These are phyloP conservation scores for Lactarius vividus DNA, from an alignment of 768 basidiomycete species.

Conservation along the genomic window DNA sequence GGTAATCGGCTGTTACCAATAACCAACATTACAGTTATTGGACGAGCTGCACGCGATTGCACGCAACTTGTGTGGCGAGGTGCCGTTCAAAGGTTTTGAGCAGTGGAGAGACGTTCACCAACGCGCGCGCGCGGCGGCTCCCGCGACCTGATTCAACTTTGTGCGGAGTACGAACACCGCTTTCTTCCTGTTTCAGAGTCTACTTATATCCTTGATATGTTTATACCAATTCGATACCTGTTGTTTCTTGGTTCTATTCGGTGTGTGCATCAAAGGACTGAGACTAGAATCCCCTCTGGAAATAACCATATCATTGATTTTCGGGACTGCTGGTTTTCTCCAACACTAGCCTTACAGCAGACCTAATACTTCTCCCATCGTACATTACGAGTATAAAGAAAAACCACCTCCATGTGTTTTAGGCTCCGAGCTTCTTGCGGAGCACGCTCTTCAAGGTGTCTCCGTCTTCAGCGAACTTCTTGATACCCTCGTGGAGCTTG, in stretches of 20 bases:
- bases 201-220: background rate
- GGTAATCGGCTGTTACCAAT: background rate
- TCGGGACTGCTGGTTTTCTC: background rate
- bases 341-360: background rate
- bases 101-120: conserved; percentile 27
- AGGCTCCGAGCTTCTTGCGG: conserved; percentile 60
- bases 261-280: background rate
- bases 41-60: conserved; percentile 26
- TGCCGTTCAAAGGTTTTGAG: conserved; percentile 27
- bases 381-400: conserved; percentile 8
- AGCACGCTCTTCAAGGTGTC: conserved; percentile 82
- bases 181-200: background rate
- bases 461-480: conserved; percentile 96
- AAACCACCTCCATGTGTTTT: conserved; percentile 9
- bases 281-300: background rate
- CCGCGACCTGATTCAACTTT: conserved; percentile 29
- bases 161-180: background rate
- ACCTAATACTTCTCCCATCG: background rate
- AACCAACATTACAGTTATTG: conserved; percentile 10
- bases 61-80: conserved; percentile 26
- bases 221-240: background rate
- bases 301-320: background rate
- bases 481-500: conserved; percentile 97
- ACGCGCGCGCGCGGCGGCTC: conserved; percentile 11
- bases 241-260: background rate